Percentiles rank a stretch among this genome's conserved stretches.
Conservation (phyloP, 768 basidiomycete species). For the Clavulina sp. region DNA sequence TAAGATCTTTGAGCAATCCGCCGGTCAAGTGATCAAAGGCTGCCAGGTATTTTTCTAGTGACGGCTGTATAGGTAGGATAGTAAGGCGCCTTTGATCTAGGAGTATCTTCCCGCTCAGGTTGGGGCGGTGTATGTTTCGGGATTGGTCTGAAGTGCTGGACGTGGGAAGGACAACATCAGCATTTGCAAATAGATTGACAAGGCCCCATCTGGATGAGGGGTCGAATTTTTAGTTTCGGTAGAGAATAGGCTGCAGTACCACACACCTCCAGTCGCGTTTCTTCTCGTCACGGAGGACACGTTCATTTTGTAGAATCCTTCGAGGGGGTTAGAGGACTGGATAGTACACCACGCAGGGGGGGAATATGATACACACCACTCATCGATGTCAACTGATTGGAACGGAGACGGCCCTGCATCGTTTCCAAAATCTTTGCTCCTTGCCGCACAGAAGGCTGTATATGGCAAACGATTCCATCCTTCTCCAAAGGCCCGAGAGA, state of each 20-base stretch:
- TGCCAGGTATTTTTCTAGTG: background rate
- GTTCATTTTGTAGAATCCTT: background rate
- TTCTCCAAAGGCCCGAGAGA: background rate
- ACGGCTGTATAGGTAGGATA: background rate
- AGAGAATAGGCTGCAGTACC: no score
- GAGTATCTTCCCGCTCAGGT: background rate
- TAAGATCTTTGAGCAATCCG: background rate
- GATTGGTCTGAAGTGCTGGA: no score
- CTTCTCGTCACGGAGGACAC: no score
- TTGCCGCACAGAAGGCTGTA: background rate
- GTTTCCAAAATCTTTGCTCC: background rate
- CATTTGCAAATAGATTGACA: no score
- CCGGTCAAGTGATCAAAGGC: background rate
- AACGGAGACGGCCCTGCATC: background rate
- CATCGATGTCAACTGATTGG: background rate
- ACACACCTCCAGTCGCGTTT: no score
- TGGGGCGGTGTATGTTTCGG: no score
- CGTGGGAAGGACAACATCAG: no score
- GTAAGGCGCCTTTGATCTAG: background rate
- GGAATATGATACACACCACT: background rate
- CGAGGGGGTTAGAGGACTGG: background rate
- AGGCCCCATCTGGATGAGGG: no score
- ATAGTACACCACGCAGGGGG: background rate
- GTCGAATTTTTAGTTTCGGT: no score
- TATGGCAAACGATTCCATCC: background rate